Conservation (phyloP, 208 protist species). For the Crithidia thermophila region DNA sequence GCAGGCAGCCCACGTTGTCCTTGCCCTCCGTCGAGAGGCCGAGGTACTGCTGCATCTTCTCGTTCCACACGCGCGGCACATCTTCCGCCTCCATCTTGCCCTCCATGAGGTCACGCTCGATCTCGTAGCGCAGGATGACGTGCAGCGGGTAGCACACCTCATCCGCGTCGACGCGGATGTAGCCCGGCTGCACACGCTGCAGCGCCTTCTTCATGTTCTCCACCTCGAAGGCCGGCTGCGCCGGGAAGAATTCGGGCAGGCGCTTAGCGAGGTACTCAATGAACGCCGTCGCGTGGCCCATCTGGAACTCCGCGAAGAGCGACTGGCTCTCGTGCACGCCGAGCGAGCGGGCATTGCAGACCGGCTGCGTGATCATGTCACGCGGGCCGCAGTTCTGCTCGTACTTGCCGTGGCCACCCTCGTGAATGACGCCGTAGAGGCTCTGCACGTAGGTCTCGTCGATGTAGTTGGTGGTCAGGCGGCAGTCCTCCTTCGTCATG, state of each 20-base stretch:
- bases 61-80: slow-evolving; percentile 81
- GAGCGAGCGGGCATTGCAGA: slow-evolving; percentile 65
- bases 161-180: slow-evolving; percentile 87
- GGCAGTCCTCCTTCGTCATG: slow-evolving; percentile 77
- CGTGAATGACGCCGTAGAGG: slow-evolving; percentile 82
- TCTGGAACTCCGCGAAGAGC: slow-evolving; percentile 84
- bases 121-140: slow-evolving; percentile 90
- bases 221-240: slow-evolving; percentile 49
- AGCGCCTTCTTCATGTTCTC: slow-evolving; percentile 56
- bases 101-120: slow-evolving; percentile 86
- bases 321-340: slow-evolving; percentile 92
- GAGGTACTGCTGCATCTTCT: slow-evolving; percentile 88
- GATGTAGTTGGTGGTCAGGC: slow-evolving; percentile 87
- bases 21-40: slow-evolving; percentile 77
- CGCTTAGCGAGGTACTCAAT: slow-evolving; percentile 56
- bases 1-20: slow-evolving; percentile 76
- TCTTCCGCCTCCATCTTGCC: slow-evolving; percentile 79
- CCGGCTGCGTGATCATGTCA: slow-evolving; percentile 62
- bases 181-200: slow-evolving; percentile 65
- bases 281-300: slow-evolving; percentile 63
- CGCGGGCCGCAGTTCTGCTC: slow-evolving; percentile 84
- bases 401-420: slow-evolving; percentile 91
- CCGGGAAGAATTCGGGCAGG: slow-evolving; percentile 48
- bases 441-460: slow-evolving; percentile 52
- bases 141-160: slow-evolving; percentile 93